A percentile compares a stretch with the other conserved stretches of the same genome.
phyloP scores from a whole-genome alignment of 768 basidiomycete genomes.

The Trametes cingulata region DNA sequence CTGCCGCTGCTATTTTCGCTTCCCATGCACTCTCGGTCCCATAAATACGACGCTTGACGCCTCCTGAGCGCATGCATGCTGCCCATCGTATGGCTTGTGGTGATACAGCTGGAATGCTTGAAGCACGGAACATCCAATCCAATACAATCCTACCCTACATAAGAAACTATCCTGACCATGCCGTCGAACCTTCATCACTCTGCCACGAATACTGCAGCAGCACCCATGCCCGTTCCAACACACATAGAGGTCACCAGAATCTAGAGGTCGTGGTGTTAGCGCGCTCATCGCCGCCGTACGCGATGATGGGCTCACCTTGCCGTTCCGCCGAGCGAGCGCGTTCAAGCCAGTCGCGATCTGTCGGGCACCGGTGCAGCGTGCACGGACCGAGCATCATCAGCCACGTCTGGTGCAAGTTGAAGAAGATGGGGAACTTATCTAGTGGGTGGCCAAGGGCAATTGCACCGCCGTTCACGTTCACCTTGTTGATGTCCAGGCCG shows the following conservation, averaged over 20 bases:
- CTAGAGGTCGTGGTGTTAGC: constrained; percentile 35
- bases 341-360: constrained; percentile 84
- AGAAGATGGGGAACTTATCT: constrained; percentile 53
- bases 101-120: not conserved
- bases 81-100: not conserved
- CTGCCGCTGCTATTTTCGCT: constrained; percentile 8
- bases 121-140: not conserved
- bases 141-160: not conserved
- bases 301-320: constrained; percentile 51
- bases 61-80: not conserved
- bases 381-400: constrained; percentile 27
- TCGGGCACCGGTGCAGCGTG: constrained; percentile 82
- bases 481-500: constrained; percentile 60
- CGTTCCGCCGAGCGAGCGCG: constrained; percentile 66
- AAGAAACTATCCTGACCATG: not conserved
- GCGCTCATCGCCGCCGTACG: constrained; percentile 5
- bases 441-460: constrained; percentile 85
- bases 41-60: not conserved
- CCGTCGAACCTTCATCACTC: constrained; percentile 16
- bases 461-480: constrained; percentile 90
- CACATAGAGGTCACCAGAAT: constrained; percentile 90
- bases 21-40: not conserved
- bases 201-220: constrained; percentile 38
- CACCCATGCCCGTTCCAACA: constrained; percentile 91
- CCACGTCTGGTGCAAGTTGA: not conserved